phyloP scores from a whole-genome alignment of 768 basidiomycete genomes.

The Tylopilus sp. region DNA sequence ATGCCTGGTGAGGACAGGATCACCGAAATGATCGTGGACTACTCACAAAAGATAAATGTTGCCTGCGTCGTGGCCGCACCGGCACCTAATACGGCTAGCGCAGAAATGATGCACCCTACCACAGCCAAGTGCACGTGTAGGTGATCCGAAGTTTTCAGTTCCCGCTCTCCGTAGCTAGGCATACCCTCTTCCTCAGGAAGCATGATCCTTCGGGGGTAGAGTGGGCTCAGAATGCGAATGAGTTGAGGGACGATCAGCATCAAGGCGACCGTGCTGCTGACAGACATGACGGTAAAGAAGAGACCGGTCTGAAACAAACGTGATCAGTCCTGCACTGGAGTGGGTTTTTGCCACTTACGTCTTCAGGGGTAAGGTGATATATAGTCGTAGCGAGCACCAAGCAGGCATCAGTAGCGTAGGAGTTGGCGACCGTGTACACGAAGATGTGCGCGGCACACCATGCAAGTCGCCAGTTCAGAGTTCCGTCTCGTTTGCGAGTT shows the following conservation, averaged over 20 bases:
- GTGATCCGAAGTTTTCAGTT: constrained; percentile 20
- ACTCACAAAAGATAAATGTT: constrained; percentile 16
- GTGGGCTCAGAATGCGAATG: constrained; percentile 25
- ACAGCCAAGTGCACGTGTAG: constrained; percentile 30
- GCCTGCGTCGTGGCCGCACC: constrained; percentile 7
- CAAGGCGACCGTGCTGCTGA: constrained; percentile 18
- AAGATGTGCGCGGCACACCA: constrained; percentile 28
- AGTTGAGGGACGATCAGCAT: constrained; percentile 20
- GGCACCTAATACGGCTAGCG: constrained; percentile 12
- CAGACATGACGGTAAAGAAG: constrained; percentile 17
- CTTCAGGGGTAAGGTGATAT: constrained; percentile 26
- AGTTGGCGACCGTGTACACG: constrained; percentile 14
- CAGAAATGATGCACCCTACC: constrained; percentile 16
- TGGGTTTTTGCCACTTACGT: constrained; percentile 12
- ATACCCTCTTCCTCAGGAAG: not conserved
- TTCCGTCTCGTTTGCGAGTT: constrained; percentile 11
- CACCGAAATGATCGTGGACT: not conserved
- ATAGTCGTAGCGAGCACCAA: constrained; percentile 25
- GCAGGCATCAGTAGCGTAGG: constrained; percentile 16
- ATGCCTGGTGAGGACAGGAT: not conserved
- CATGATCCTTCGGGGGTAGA: constrained; percentile 14
- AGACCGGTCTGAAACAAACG: constrained; percentile 24
- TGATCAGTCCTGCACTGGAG: not conserved
- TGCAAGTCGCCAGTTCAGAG: constrained; percentile 28
- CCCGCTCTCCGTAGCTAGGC: not conserved